Conservation (phyloP, 1,284 basidiomycete species). For the Melampsora larici-populina region DNA sequence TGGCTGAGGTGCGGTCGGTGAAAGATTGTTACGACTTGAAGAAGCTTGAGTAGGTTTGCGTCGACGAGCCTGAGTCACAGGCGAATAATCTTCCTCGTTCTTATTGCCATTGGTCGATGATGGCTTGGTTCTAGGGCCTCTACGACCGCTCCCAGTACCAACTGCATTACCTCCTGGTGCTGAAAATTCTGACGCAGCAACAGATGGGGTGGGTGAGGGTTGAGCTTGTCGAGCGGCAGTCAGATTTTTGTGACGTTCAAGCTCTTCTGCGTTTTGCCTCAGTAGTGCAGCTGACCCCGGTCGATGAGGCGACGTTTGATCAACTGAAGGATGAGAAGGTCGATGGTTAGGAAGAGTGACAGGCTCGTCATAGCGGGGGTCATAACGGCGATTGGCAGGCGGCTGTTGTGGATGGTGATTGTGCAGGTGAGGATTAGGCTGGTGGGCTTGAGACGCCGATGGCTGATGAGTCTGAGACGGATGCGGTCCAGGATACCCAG, state of each 20-base stretch:
- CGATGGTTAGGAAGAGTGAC: constrained; percentile 14
- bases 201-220: constrained; percentile 39
- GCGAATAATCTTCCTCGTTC: neutral
- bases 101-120: neutral
- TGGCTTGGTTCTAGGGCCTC: neutral
- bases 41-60: neutral
- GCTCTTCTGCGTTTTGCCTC: neutral
- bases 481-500: constrained; percentile 19
- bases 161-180: neutral
- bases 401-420: constrained; percentile 4
- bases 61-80: neutral
- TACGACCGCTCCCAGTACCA: neutral
- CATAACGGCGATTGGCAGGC: constrained; percentile 32
- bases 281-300: constrained; percentile 21
- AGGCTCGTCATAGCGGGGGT: constrained; percentile 34
- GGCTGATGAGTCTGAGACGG: constrained; percentile 12
- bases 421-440: neutral
- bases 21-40: neutral
- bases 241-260: constrained; percentile 26
- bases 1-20: neutral
- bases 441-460: neutral
- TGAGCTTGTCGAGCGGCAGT: constrained; percentile 24
- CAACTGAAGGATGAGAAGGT: neutral
- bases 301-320: constrained; percentile 14
- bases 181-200: constrained; percentile 39